A percentile compares a stretch with the other conserved stretches of the same genome.
phyloP scores from a whole-genome alignment of 768 basidiomycete species.

The Podaxis mareebaensis region DNA sequence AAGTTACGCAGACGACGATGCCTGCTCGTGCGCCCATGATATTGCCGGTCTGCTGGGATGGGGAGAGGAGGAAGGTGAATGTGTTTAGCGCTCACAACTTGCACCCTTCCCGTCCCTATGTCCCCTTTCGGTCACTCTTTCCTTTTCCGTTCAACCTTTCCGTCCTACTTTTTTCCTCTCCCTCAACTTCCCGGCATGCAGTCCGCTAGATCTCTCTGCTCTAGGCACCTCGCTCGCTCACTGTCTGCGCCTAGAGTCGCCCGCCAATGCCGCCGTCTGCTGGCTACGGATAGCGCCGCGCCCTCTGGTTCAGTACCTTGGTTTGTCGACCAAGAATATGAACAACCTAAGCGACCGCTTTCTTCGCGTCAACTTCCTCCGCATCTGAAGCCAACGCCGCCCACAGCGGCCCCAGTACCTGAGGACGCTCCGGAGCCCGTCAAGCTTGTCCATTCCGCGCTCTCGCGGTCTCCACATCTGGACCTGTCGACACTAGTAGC shows the following conservation, averaged over 20 bases:
- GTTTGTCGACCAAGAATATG: constrained; percentile 59
- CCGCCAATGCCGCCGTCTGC: background rate
- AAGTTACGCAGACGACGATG: constrained; percentile 74
- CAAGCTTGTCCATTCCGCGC: constrained; percentile 54
- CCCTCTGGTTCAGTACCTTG: constrained; percentile 44
- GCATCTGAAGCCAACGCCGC: constrained; percentile 24
- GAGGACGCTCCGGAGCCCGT: constrained; percentile 51
- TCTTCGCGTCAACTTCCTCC: constrained; percentile 25
- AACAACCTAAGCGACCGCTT: constrained; percentile 22
- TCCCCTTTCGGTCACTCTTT: background rate
- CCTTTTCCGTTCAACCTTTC: background rate
- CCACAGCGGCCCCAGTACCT: constrained; percentile 44
- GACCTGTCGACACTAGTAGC: constrained; percentile 62
- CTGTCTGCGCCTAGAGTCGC: background rate
- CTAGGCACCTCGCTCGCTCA: background rate
- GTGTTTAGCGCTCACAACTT: constrained; percentile 6
- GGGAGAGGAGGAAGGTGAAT: constrained; percentile 11
- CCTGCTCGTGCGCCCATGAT: constrained; percentile 72
- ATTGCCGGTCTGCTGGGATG: background rate
- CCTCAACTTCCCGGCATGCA: too few species aligned
- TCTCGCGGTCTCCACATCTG: constrained; percentile 66
- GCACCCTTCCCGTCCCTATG: background rate
- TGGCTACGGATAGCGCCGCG: background rate
- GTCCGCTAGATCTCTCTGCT: background rate
- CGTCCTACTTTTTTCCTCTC: too few species aligned